phyloP scores from a whole-genome alignment of 2,329 filamentous ascomycete genomes.

The Aspergillus awamori region DNA sequence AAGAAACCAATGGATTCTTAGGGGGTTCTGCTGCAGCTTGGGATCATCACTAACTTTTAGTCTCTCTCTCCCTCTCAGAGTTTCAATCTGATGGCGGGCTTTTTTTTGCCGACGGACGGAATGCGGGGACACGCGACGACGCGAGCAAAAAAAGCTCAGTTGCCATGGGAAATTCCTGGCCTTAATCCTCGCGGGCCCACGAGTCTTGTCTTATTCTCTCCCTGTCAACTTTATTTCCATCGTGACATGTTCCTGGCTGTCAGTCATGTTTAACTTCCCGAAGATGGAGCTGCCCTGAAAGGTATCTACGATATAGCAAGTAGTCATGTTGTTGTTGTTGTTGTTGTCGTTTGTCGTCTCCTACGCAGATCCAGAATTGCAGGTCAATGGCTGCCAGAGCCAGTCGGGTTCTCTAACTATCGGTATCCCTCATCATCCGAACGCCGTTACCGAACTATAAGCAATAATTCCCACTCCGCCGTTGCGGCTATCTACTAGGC shows the following conservation, averaged over 20 bases:
- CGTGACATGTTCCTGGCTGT: background rate
- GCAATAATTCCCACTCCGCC: background rate
- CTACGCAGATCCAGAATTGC: no score
- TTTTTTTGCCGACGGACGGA: conserved; percentile 20
- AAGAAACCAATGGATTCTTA: background rate
- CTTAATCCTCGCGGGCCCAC: background rate
- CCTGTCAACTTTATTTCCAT: conserved; percentile 2
- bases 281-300: no score
- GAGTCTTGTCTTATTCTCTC: background rate
- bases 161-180: conserved; percentile 5
- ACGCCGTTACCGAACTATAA: conserved; percentile 1
- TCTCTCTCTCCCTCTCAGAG: background rate
- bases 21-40: background rate
- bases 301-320: no score
- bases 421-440: conserved; percentile 1
- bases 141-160: conserved; percentile 4
- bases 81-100: conserved; percentile 18
- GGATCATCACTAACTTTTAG: background rate
- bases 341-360: no score
- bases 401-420: background rate
- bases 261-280: background rate
- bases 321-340: no score
- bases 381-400: conserved; percentile 6
- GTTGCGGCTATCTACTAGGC: conserved; percentile 6
- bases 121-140: conserved; percentile 30